Conservation (phyloP, 2,329 filamentous ascomycete species). For the Clarireedia hainanense region DNA sequence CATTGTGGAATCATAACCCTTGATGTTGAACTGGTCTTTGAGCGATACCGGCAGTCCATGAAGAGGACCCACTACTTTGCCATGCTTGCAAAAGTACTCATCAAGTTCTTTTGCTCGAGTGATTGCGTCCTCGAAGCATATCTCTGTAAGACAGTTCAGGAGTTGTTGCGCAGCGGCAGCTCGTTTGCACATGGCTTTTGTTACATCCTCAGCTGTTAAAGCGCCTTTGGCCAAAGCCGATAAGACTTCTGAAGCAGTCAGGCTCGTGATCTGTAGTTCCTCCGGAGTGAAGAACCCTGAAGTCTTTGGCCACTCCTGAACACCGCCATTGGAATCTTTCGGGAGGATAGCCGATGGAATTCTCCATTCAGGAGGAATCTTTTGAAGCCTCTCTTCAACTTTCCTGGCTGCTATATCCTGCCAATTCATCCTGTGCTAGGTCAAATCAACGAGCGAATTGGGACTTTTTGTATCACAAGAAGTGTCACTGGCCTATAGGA, state of each 20-base stretch:
- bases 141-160: slow-evolving; percentile 35
- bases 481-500: too few relatives aligned
- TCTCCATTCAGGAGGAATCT: background rate
- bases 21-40: slow-evolving; percentile 67
- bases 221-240: slow-evolving; percentile 13
- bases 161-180: slow-evolving; percentile 40
- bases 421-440: background rate
- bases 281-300: background rate
- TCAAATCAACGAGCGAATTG: too few relatives aligned
- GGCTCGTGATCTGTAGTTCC: slow-evolving; percentile 21
- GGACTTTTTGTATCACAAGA: too few relatives aligned
- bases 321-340: background rate
- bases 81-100: slow-evolving; percentile 30
- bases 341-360: background rate
- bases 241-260: slow-evolving; percentile 20
- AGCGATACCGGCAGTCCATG: slow-evolving; percentile 1
- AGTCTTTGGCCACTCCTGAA: background rate
- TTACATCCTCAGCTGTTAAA: slow-evolving; percentile 29
- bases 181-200: slow-evolving; percentile 39
- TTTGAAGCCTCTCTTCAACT: background rate
- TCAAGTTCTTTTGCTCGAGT: slow-evolving; percentile 36
- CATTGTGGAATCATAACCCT: slow-evolving; percentile 38
- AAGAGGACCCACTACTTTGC: slow-evolving; percentile 32
- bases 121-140: slow-evolving; percentile 33
- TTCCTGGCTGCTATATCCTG: background rate